These are phyloP conservation scores for Coniophora puteana DNA, from an alignment of 1,284 basidiomycete genomes.

Conservation along the genomic window DNA sequence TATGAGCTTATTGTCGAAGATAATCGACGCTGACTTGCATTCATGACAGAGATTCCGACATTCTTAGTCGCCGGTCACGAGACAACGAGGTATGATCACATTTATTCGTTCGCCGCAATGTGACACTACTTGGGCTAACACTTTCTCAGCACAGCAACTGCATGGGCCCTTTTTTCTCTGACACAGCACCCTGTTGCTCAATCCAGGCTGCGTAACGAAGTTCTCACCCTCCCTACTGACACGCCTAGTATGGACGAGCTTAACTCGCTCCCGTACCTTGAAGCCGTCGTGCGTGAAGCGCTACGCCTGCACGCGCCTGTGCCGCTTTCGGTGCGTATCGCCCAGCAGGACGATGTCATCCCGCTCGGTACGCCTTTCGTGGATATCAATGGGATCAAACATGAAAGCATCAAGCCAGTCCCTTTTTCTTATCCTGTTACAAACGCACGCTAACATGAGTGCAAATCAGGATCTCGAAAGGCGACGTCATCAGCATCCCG, in stretches of 20 bases:
- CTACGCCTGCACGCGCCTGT: conserved; percentile 68
- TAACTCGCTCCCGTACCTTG: conserved; percentile 55
- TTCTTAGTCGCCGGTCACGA: conserved; percentile 69
- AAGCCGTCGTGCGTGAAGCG: conserved; percentile 65
- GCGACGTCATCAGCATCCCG: conserved; percentile 71
- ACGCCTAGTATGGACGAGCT: conserved; percentile 59
- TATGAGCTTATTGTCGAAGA: neutral
- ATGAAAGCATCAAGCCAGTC: conserved; percentile 25
- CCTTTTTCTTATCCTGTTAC: too few species aligned
- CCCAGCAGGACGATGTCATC: conserved; percentile 52
- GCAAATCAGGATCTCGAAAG: too few species aligned
- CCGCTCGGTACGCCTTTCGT: conserved; percentile 46
- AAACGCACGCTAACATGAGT: too few species aligned
- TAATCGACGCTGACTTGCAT: too few species aligned
- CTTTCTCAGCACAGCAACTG: conserved; percentile 33
- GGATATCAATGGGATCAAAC: conserved; percentile 36
- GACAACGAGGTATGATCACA: conserved; percentile 59
- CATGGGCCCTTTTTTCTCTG: conserved; percentile 66
- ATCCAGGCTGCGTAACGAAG: conserved; percentile 65
- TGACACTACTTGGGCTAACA: neutral
- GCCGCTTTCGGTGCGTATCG: conserved; percentile 46
- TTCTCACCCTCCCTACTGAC: conserved; percentile 45
- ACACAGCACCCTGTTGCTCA: conserved; percentile 54
- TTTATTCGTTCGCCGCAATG: conserved; percentile 31
- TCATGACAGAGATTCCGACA: conserved; percentile 29